Evolutionary conservation across 2,329 filamentous ascomycete species (phyloP), one percentile per base, ranked within the genome.

Genomic region (Apiospora aurea): DNA sequence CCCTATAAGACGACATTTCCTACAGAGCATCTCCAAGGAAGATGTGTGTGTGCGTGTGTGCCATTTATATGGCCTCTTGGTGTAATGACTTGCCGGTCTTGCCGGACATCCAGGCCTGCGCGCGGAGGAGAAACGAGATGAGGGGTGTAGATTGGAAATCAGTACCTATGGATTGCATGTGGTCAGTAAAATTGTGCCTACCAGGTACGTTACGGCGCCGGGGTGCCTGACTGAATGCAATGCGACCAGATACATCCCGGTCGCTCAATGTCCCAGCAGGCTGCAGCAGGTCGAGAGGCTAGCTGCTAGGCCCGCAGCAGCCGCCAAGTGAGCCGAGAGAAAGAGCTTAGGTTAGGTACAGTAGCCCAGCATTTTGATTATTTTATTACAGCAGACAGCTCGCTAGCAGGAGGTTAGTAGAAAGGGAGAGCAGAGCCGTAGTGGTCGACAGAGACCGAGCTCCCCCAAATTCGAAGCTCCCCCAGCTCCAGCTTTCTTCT

Each of bases 311-410:
- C 64, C 64, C 64, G 64, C 43, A 44, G 43, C 44, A 46, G 64
- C 38, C 64, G 38, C 64, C 64, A 67, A 67, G 41, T 43, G 64
- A 46, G 38, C 64, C 64, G 41, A 38, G 46, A 43, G n/a, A 14
- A 69, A 14, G 70, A 69, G 49, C 64, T 69, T 61, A 61, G 57
- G 57, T 64, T 64, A 64, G 57, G 57, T 64, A 41, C 57, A 61
- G 29, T 38, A 61, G 51, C 49, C 13, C 10, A 53, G 47, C 47
- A 29, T 29, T 38, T 5, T 38, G 5, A 38, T 38, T 38, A 53
- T 13, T 49, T 47, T 47, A 47, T 47, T n/a, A 49, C 10, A 53
- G 49, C n/a, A 46, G 43, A 13, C 47, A 49, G 51, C 51, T 29
- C 26, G 26, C 24, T 57, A 26, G 49, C 49, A 53, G 53, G 13